Base-by-base conservation (phyloP, 768 basidiomycete species). In the Auriculariales sp. region DNA sequence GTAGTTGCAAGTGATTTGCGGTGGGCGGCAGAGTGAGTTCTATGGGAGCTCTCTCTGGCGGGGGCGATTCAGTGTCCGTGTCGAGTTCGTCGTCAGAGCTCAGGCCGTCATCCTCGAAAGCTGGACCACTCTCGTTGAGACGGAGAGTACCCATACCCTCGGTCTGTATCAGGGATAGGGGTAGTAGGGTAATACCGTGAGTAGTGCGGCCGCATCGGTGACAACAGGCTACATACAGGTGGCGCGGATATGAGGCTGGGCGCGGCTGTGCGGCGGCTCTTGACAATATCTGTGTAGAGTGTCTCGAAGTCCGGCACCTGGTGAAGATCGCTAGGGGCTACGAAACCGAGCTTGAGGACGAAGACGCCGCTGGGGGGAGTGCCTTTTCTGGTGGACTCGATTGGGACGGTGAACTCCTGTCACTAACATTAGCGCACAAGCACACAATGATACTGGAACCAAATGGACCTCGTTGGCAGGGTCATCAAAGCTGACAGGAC, bases 141-240 rank as follows among this genome's bases (percentile, higher is more conserved):
- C 83, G 81, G 24, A 87, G 67, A 2, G 90, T 92, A 47, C 89
- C 89, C 27, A 91, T 78, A 24, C 89, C 85, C 64, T 87, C 80
- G 9, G 86, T 90, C 88, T 92, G 57, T 11, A 50, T 19, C 46
- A 19, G 17, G 32, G 53, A 53, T 55, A 49, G 50, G 48, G 39
- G 32, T 2, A 49, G 52, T 5, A 50, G 5, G 27, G 46, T 19
- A n/a, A n/a, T n/a, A n/a, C n/a, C n/a, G n/a, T n/a, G n/a, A n/a
- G n/a, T n/a, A n/a, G 10, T n/a, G 17, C 5, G 27, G 19, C 14
- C 24, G 44, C 24, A 17, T 24, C 49, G 54, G 25, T 6, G 49
- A 32, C 6, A 47, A 28, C 32, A 28, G 11, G 29, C 33, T 1
- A 71, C 81, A 53, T 57, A 87, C 86, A 1, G 89, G 85, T 6